Percentiles rank a stretch among this genome's conserved stretches.
These are phyloP conservation scores for Neovahlkampfia damariscottae DNA, from an alignment of 78 protist genomes.

Conservation along the genomic window DNA sequence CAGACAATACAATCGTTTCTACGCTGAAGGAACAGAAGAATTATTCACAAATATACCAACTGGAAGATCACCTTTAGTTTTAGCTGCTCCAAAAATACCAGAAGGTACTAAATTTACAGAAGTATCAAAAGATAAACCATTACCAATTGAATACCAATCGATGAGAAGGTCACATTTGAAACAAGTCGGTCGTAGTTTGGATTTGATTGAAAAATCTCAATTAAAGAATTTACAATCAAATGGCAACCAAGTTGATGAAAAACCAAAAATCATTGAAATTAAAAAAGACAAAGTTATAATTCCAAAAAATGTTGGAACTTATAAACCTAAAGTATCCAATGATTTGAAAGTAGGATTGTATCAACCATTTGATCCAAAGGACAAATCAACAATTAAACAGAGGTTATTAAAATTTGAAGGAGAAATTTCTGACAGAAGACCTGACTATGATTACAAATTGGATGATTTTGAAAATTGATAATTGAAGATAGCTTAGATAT, in stretches of 20 bases:
- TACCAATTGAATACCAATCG: background rate
- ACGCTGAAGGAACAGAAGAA: slow-evolving; percentile 11
- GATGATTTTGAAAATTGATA: background rate
- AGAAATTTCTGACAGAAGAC: background rate
- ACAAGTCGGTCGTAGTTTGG: background rate
- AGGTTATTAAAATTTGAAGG: background rate
- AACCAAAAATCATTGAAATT: background rate
- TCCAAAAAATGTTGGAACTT: background rate
- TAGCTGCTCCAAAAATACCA: background rate
- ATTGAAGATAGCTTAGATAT: too few species aligned
- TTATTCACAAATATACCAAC: slow-evolving; percentile 2
- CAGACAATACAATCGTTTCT: slow-evolving; percentile 6
- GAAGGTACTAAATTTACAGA: background rate
- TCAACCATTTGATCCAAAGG: background rate
- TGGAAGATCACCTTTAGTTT: slow-evolving; percentile 1
- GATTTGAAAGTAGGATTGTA: background rate
- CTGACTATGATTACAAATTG: background rate
- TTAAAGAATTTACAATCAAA: background rate
- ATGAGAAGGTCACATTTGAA: background rate
- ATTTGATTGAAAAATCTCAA: background rate
- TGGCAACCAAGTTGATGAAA: background rate
- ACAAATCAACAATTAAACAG: background rate
- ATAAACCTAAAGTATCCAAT: background rate
- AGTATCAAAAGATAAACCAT: background rate
- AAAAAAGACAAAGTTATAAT: background rate